Evolutionary conservation across 805 yeast species (phyloP), one percentile per base, ranked within the genome.

Genomic region (Myxozyma melibiosi): DNA sequence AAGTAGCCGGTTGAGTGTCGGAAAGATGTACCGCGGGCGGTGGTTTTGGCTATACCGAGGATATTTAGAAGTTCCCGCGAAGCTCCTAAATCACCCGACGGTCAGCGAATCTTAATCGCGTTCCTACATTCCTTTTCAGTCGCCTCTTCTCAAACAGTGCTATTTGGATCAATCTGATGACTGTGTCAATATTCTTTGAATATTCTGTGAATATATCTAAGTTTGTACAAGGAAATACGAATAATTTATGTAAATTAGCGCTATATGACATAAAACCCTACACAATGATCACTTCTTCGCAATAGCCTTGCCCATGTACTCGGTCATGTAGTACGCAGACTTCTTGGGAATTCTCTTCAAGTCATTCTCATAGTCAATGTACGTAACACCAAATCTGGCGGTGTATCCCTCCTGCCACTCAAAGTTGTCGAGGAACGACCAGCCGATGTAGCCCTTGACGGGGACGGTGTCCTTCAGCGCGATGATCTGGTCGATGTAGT

Each of bases 341-440:
- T 50, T 41, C 40, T 50, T 50, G 3, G 53, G 53, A 33, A 40
- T 40, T 34, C 53, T 39, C 38, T 41, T 39, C 25, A 25, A 25
- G 39, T 22, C 45, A 24, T 50, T 48, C 6, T 50, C 53, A 22
- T 25, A 40, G 30, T 50, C 53, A 27, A 50, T 33, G 3, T 20
- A 50, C 8, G 53, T 50, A 14, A 50, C 53, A 5, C 53, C 53
- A 40, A 50, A 50, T 24, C 53, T 30, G 4, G 44, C 44, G 1
- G 54, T 30, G 27, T 41, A 50, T 14, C 68, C 69, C 34, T 55
- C 70, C 33, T 73, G 69, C 67, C 73, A 72, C 56, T 73, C 75
- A 66, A 71, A 66, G 56, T 72, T 69, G 57, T 73, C 76, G 31
- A 68, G 65, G 51, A 68, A 64, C 16, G 72, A 65, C 76, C 76